Evolutionary conservation across 140 eudicot genomes (phyloP), one percentile per base, ranked within the genome.

Genomic region (Senecio squalidus): DNA sequence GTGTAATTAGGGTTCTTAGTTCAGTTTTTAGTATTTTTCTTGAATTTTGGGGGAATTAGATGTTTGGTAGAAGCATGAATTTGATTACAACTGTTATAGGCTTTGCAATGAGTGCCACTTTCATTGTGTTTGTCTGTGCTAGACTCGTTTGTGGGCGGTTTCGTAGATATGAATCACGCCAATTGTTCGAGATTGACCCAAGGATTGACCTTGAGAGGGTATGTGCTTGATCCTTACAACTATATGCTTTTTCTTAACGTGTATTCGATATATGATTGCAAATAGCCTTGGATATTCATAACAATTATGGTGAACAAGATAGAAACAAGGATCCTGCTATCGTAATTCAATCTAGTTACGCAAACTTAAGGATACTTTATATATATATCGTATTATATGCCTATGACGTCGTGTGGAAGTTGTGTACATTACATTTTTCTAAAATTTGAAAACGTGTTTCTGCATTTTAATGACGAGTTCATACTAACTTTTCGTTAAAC

Each of bases 101-200:
- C 26, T 92, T 92, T 71, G 96, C 88, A 34, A 80, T 92, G 96
- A 86, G 98, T 71, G 90, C 98, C 69, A 78, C 89, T 62, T 92
- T 92, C 74, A 92, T 92, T 58, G 85, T 88, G 45, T 92, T 92
- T 58, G 84, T 92, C 11, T 92, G 96, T 79, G 90, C 98, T 9
- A 77, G 98, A 69, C 86, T 92, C 14, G 80, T 92, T 51, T 92
- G 98, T 77, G 92, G 88, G 72, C 82, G 96, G 69, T 75, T 91
- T 36, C 83, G 95, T 36, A 58, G 85, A 51, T 59, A 67, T 3
- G 95, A 90, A 33, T 55, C 93, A 10, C 72, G 73, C n/a, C 80
- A 76, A 33, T 69, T 79, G 80, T 76, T 86, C 21, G 95, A 90
- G 74, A 71, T 83, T 49, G 94, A 76, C 56, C 55, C 94, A 7